These are phyloP conservation scores for Mycena alexandri DNA, from an alignment of 768 basidiomycete genomes.

Conservation along the genomic window DNA sequence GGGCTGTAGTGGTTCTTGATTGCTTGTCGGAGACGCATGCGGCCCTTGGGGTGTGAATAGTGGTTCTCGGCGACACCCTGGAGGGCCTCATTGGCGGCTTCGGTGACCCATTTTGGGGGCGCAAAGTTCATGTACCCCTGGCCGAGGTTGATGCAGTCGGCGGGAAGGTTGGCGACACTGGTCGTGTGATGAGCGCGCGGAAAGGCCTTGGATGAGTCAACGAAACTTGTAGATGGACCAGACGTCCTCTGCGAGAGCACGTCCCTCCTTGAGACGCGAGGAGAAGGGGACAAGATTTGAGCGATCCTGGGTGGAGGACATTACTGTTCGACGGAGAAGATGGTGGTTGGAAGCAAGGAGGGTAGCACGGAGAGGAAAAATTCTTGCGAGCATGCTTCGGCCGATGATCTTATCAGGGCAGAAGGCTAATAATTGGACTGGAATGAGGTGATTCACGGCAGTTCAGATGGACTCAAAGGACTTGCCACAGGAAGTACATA, in stretches of 20 bases:
- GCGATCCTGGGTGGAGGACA: slow-evolving; percentile 50
- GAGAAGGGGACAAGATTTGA: slow-evolving; percentile 74
- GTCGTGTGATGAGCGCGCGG: slow-evolving; percentile 11
- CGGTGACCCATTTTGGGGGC: slow-evolving; percentile 83
- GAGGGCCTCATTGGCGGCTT: slow-evolving; percentile 80
- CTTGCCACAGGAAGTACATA: too few relatives aligned
- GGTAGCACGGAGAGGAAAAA: slow-evolving; percentile 5
- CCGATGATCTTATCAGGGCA: background rate
- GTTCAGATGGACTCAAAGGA: too few relatives aligned
- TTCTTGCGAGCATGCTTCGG: slow-evolving; percentile 21
- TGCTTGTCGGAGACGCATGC: slow-evolving; percentile 88
- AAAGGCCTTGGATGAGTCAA: slow-evolving; percentile 27
- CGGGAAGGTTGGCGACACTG: slow-evolving; percentile 89
- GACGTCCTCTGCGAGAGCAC: slow-evolving; percentile 85
- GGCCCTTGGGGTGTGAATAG: slow-evolving; percentile 92
- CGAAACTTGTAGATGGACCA: slow-evolving; percentile 89
- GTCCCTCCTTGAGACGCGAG: slow-evolving; percentile 78
- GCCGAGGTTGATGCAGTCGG: slow-evolving; percentile 95
- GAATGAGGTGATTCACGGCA: slow-evolving; percentile 1
- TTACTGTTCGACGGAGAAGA: slow-evolving; percentile 26
- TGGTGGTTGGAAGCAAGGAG: slow-evolving; percentile 23
- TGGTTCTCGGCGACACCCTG: slow-evolving; percentile 76
- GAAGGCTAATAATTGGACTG: background rate
- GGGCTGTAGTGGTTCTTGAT: slow-evolving; percentile 85
- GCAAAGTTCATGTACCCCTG: slow-evolving; percentile 96